phyloP scores from a whole-genome alignment of 371 early-diverging fungal genomes.

The Mucor piriformis region DNA sequence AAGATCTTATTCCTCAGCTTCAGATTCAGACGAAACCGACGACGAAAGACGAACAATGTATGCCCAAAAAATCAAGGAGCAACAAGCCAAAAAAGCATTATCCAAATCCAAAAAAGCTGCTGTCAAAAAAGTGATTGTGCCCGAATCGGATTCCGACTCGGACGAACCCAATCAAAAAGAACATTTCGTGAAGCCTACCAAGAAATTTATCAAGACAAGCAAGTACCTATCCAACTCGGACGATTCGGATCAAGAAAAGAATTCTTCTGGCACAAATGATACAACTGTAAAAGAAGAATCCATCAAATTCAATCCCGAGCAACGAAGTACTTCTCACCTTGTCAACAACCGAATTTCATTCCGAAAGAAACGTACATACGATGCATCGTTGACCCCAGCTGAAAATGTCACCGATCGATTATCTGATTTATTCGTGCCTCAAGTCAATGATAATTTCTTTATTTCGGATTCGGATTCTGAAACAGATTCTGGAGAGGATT shows the following conservation, averaged over 20 bases:
- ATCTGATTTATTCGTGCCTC: conserved; percentile 12
- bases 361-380: background rate
- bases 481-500: conserved; percentile 24
- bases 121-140: background rate
- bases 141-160: conserved; percentile 16
- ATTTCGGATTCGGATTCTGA: conserved; percentile 32
- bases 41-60: background rate
- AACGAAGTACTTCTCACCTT: background rate
- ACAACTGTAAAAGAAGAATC: too few relatives aligned
- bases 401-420: background rate
- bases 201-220: too few relatives aligned
- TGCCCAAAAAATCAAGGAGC: background rate
- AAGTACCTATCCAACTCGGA: background rate
- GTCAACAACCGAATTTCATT: conserved; percentile 15
- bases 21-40: conserved; percentile 17
- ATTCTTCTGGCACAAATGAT: too few relatives aligned
- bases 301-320: background rate
- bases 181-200: background rate
- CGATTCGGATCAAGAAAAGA: background rate
- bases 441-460: conserved; percentile 15
- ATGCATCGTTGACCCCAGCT: background rate
- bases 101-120: too few relatives aligned
- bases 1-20: background rate
- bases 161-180: conserved; percentile 10
- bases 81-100: background rate